Evolutionary conservation across 768 basidiomycete species (phyloP).

Genomic region (Brasilioporus rufonigricans): DNA sequence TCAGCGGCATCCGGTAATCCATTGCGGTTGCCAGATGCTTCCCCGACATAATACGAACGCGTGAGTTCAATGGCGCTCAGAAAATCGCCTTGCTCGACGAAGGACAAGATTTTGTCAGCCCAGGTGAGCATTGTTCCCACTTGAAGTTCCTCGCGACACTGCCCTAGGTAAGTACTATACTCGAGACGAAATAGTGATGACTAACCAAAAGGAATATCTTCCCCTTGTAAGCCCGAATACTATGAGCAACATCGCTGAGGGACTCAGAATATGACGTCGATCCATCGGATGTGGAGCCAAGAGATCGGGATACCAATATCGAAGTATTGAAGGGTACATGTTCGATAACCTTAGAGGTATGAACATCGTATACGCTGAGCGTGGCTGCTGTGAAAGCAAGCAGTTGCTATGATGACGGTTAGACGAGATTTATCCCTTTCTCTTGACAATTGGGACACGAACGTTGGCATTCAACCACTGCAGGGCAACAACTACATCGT

Average conservation of each 20-base stretch:
- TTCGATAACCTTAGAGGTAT: conserved; percentile 58
- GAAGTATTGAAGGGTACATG: conserved; percentile 55
- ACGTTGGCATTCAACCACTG: conserved; percentile 91
- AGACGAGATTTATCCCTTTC: neutral
- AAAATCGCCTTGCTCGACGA: conserved; percentile 86
- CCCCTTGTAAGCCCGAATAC: conserved; percentile 80
- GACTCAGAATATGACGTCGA: conserved; percentile 48
- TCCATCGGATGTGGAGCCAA: conserved; percentile 45
- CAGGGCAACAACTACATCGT: conserved; percentile 64
- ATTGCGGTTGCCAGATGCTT: conserved; percentile 82
- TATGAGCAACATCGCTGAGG: conserved; percentile 58
- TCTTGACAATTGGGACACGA: conserved; percentile 41
- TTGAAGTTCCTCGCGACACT: conserved; percentile 65
- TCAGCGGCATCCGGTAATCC: conserved; percentile 70
- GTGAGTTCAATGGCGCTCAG: conserved; percentile 86
- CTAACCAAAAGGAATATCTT: conserved; percentile 89
- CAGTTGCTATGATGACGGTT: conserved; percentile 54
- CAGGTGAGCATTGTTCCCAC: conserved; percentile 90
- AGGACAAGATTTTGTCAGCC: conserved; percentile 87
- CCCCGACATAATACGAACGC: conserved; percentile 74
- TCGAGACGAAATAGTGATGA: neutral
- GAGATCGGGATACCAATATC: conserved; percentile 53
- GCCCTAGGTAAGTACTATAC: conserved; percentile 8
- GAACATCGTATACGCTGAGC: conserved; percentile 71
- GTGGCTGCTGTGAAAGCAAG: conserved; percentile 53